Evolutionary conservation across 768 basidiomycete species (phyloP).

Genomic region (Collybiopsis confluens): DNA sequence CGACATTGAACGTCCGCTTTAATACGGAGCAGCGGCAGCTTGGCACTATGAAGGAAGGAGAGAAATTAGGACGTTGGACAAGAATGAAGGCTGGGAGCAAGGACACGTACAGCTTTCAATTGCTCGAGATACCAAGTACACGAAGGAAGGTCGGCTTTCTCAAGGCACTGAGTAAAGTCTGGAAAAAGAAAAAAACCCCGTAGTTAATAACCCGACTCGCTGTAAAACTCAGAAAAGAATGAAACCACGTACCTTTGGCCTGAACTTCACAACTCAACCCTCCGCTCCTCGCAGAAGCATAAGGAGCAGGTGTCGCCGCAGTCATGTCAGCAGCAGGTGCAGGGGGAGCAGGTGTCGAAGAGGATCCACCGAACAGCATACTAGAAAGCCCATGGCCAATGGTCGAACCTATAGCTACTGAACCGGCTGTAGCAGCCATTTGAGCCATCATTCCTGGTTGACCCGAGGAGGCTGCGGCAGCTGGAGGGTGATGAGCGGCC

Average conservation of each 20-base stretch:
- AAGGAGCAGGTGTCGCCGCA: conserved; percentile 40
- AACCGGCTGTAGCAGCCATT: conserved; percentile 90
- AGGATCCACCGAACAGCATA: conserved; percentile 83
- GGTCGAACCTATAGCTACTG: conserved; percentile 83
- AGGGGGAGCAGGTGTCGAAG: conserved; percentile 36
- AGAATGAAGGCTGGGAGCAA: background rate
- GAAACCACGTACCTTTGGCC: conserved; percentile 66
- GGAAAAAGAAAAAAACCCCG: conserved; percentile 1
- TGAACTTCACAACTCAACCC: conserved; percentile 59
- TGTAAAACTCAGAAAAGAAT: background rate
- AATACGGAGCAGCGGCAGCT: conserved; percentile 64
- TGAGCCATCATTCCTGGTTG: conserved; percentile 74
- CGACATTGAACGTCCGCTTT: no score
- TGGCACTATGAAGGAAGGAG: conserved; percentile 50
- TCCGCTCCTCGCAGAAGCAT: conserved; percentile 38
- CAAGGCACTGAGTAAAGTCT: conserved; percentile 86
- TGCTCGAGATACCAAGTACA: conserved; percentile 89
- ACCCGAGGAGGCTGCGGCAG: conserved; percentile 33
- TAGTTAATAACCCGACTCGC: background rate
- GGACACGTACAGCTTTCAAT: conserved; percentile 73
- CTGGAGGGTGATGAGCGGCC: conserved; percentile 31
- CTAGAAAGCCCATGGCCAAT: conserved; percentile 86
- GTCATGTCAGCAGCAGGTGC: conserved; percentile 44
- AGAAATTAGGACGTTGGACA: conserved; percentile 11
- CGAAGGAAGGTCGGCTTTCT: conserved; percentile 72